Evolutionary conservation across 1,284 basidiomycete genomes (phyloP).

Genomic region (Tetrapyrgos nigripes): DNA sequence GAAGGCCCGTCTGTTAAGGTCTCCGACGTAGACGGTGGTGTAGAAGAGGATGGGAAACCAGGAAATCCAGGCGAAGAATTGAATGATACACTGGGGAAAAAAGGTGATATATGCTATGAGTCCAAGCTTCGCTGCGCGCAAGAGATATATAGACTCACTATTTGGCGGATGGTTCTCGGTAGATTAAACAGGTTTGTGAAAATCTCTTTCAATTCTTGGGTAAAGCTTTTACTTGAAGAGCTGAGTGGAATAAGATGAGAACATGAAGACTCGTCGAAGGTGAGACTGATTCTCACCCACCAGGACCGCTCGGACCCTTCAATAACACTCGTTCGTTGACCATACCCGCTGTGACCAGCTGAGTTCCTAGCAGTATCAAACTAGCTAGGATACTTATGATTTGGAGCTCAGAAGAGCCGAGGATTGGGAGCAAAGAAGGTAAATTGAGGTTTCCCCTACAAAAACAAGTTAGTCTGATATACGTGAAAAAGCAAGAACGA

Average conservation of each 20-base stretch:
- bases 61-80: conserved; percentile 87
- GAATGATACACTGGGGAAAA: conserved; percentile 66
- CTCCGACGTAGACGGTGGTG: conserved; percentile 85
- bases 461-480: not conserved
- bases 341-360: conserved; percentile 63
- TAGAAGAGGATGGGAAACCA: conserved; percentile 95
- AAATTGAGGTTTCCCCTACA: conserved; percentile 78
- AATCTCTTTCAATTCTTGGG: conserved; percentile 64
- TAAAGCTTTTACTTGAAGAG: conserved; percentile 45
- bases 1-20: conserved; percentile 73
- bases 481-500: conserved; percentile 4
- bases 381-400: conserved; percentile 70
- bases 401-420: conserved; percentile 83
- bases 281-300: conserved; percentile 16
- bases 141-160: conserved; percentile 76
- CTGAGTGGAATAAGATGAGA: not conserved
- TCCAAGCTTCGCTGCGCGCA: no score
- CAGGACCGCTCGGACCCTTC: conserved; percentile 17
- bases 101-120: no score
- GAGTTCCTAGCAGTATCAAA: conserved; percentile 57
- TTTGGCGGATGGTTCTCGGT: conserved; percentile 79
- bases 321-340: conserved; percentile 82
- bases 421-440: conserved; percentile 64
- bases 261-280: not conserved
- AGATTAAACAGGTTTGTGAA: conserved; percentile 73